Base-by-base conservation (phyloP, 345 rosid species). In the Angophora floribunda region DNA sequence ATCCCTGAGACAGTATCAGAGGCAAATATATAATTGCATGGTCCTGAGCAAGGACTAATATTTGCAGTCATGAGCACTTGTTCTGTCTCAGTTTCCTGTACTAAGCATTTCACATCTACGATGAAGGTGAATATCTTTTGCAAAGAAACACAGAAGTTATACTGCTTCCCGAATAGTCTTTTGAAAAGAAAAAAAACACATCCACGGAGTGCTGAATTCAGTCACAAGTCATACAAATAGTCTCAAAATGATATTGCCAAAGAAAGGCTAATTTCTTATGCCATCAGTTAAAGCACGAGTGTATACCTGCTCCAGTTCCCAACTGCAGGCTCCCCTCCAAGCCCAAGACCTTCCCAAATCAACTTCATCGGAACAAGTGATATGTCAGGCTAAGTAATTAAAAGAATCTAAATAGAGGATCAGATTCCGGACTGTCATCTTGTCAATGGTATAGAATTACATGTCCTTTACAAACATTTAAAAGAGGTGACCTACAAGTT, bases 281-380 rank as follows among this genome's bases (percentile, higher is more conserved):
- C 14, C 22, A 16, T 30, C 78, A 30, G 44, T 67, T 67, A 67
- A 67, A 30, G 21, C 30, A 30, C 30, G 78, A 67, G 78, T 4
- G 1, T 7, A 47, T 78, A 86, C 99, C 98, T 95, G 95, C 93
- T 91, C 99, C 99, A 97, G 87, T 88, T 92, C 89, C 99, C 99
- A 7, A 94, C 88, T 13, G 95, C 92, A 88, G 91, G 91, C 52
- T 92, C 92, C 52, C 96, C 98, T 94, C 97, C 98, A 87, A 97
- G 92, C 59, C 99, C 99, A 88, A 97, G 97, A 90, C 99, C 99
- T 93, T 95, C 94, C 99, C 98, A 97, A 53, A 95, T 92, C 88
- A 97, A 93, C 99, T 97, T 90, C 90, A 92, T 80, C 82, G 41
- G 84, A 57, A 90, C 70, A 88, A 65, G 51, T 88, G 78, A 90